Evolutionary conservation across 2,329 filamentous ascomycete genomes (phyloP).

Genomic region (Pestalotiopsis sp.): DNA sequence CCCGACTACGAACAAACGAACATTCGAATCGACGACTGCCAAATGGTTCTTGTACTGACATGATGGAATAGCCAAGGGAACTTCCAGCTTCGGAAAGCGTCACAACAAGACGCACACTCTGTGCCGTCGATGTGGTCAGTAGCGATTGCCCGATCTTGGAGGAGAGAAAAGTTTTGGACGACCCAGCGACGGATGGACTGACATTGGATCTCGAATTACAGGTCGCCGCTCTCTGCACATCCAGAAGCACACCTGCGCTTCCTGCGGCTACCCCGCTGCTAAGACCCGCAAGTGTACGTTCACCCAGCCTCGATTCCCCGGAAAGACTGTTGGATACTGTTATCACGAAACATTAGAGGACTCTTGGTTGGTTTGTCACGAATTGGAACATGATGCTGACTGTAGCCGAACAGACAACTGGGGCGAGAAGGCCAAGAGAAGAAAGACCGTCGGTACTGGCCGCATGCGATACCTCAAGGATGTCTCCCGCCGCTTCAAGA

Average conservation of each 20-base stretch:
- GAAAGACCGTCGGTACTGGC: conserved; percentile 98
- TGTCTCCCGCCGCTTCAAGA: conserved; percentile 92
- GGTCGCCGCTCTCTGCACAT: conserved; percentile 97
- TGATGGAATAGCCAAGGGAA: conserved; percentile 35
- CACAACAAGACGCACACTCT: conserved; percentile 98
- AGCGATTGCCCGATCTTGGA: conserved; percentile 18
- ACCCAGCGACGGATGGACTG: conserved; percentile 20
- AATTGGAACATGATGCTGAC: conserved; percentile 19
- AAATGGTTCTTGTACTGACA: conserved; percentile 22
- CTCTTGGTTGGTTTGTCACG: conserved; percentile 8
- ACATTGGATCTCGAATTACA: conserved; percentile 38
- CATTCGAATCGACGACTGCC: not conserved
- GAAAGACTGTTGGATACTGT: not conserved
- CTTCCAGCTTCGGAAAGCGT: conserved; percentile 52
- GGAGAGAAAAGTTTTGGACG: not conserved
- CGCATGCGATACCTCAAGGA: conserved; percentile 94
- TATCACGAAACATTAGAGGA: conserved; percentile 5
- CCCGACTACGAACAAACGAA: conserved; percentile 13
- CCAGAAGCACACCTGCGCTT: conserved; percentile 97
- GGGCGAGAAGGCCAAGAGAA: conserved; percentile 99
- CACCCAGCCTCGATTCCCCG: conserved; percentile 1
- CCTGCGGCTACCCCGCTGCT: conserved; percentile 95
- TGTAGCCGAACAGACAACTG: conserved; percentile 77
- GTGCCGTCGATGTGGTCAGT: conserved; percentile 97
- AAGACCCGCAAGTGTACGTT: conserved; percentile 98